Evolutionary conservation across 2,329 filamentous ascomycete species (phyloP).

Genomic region (Trichoderma sp.): DNA sequence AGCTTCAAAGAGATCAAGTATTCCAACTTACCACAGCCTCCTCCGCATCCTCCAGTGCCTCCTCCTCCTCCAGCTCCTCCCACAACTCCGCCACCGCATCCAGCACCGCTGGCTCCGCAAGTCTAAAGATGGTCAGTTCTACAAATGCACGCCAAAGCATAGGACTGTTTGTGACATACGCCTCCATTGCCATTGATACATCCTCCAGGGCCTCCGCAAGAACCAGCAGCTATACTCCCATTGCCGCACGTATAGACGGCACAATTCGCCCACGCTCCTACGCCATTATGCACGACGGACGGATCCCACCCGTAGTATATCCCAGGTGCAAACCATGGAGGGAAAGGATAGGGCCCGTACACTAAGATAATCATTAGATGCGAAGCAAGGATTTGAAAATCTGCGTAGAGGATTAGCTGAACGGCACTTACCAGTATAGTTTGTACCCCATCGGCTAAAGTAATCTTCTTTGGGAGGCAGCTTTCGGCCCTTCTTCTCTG

Average conservation of each 20-base stretch:
- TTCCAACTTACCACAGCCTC: constrained; percentile 33
- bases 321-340: constrained; percentile 48
- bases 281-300: constrained; percentile 39
- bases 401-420: not conserved
- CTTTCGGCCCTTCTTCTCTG: constrained; percentile 53
- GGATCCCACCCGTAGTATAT: constrained; percentile 54
- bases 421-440: constrained; percentile 45
- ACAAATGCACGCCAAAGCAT: not conserved
- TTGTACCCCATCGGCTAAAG: constrained; percentile 59
- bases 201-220: constrained; percentile 35
- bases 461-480: constrained; percentile 55
- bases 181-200: constrained; percentile 29
- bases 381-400: not conserved
- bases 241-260: constrained; percentile 53
- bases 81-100: constrained; percentile 3
- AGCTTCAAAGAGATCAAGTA: not conserved
- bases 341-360: constrained; percentile 53
- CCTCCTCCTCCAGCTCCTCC: constrained; percentile 50
- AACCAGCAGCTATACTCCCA: constrained; percentile 49
- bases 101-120: constrained; percentile 17
- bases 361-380: constrained; percentile 33
- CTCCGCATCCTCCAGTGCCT: constrained; percentile 29
- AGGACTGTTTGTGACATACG: not conserved
- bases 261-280: constrained; percentile 47
- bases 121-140: constrained; percentile 1